Conservation (phyloP, 768 basidiomycete genomes). For the Megacollybia marginata region DNA sequence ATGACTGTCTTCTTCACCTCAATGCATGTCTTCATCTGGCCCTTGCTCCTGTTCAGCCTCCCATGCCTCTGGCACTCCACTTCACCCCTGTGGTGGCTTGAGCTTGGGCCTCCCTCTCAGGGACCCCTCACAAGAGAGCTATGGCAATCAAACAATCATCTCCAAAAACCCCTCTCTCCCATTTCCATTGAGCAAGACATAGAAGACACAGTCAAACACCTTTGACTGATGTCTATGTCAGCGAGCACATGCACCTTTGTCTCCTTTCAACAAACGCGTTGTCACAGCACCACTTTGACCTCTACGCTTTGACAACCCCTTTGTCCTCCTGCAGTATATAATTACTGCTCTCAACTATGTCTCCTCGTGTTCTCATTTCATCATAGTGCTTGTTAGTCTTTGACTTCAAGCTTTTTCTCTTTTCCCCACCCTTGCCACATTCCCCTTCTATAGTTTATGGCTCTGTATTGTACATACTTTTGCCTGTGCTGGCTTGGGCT, state of each 20-base stretch:
- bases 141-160: background rate
- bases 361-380: slow-evolving; percentile 2
- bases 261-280: too few relatives aligned
- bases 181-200: background rate
- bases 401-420: background rate
- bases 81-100: slow-evolving; percentile 1
- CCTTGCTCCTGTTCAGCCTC: slow-evolving; percentile 1
- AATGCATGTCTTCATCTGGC: slow-evolving; percentile 23
- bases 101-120: background rate
- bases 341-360: background rate
- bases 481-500: slow-evolving; percentile 1
- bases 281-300: too few relatives aligned
- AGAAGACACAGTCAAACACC: background rate
- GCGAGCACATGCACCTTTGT: too few relatives aligned
- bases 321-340: too few relatives aligned
- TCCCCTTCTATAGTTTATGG: slow-evolving; percentile 3
- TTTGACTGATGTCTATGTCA: background rate
- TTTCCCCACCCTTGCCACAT: slow-evolving; percentile 20
- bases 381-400: slow-evolving; percentile 1
- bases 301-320: too few relatives aligned
- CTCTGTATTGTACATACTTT: background rate
- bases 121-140: background rate
- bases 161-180: background rate
- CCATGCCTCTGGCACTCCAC: background rate
- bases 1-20: slow-evolving; percentile 18